Percentiles rank a stretch among this genome's conserved stretches.
Evolutionary conservation across 1,139 yeast species (phyloP).

Genomic region (Citeromyces siamensis): DNA sequence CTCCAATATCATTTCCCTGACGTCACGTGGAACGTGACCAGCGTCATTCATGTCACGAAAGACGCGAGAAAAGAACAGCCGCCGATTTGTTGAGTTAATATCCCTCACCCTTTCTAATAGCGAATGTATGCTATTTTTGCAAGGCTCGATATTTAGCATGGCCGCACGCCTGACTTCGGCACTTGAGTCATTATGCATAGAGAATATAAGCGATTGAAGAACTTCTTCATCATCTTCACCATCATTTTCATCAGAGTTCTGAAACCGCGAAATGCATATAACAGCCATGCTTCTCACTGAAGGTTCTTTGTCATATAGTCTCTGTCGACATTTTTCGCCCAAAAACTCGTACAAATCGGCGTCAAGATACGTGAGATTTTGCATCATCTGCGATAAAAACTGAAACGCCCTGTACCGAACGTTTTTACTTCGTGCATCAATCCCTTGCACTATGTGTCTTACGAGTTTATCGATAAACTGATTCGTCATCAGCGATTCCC

Average conservation of each 20-base stretch:
- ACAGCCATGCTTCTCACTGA: conserved; percentile 75
- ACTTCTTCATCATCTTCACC: conserved; percentile 27
- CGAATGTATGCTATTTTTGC: conserved; percentile 38
- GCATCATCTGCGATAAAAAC: conserved; percentile 60
- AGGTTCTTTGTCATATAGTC: conserved; percentile 73
- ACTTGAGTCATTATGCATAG: conserved; percentile 67
- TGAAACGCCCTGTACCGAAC: conserved; percentile 81
- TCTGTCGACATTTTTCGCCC: conserved; percentile 43
- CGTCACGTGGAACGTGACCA: too few species aligned
- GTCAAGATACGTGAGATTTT: conserved; percentile 65
- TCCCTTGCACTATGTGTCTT: conserved; percentile 59
- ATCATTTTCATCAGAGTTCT: conserved; percentile 36
- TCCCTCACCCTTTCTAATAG: conserved; percentile 81
- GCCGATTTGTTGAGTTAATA: conserved; percentile 55
- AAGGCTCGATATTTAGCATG: conserved; percentile 52
- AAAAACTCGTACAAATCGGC: conserved; percentile 58
- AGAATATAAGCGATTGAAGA: conserved; percentile 36
- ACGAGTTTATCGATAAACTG: conserved; percentile 53
- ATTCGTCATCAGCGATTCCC: conserved; percentile 16
- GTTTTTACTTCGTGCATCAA: conserved; percentile 61
- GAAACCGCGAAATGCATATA: conserved; percentile 69
- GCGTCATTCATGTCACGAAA: conserved; percentile 45
- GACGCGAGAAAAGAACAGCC: conserved; percentile 58
- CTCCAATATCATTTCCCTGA: conserved; percentile 52
- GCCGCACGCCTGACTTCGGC: conserved; percentile 90